Percentiles rank a stretch among this genome's conserved stretches.
These are phyloP conservation scores for Starmerella geochares DNA, from an alignment of 805 yeast genomes.

Conservation along the genomic window DNA sequence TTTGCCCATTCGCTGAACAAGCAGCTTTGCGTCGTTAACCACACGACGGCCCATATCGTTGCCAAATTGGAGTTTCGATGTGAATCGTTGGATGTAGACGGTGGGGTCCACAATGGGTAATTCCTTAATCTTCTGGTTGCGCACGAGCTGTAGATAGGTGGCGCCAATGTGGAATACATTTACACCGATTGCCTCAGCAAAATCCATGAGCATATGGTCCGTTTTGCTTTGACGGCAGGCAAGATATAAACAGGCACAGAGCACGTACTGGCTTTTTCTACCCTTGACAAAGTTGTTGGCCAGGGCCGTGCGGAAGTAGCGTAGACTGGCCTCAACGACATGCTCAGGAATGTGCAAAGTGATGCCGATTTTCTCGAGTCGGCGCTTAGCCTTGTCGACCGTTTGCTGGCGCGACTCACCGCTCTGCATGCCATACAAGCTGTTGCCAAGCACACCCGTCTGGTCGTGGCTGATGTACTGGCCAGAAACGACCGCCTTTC, in stretches of 20 bases:
- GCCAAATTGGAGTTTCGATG: slow-evolving; percentile 77
- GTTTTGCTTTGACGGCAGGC: slow-evolving; percentile 89
- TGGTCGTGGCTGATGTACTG: slow-evolving; percentile 86
- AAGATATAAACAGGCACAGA: slow-evolving; percentile 87
- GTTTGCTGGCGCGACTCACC: slow-evolving; percentile 83
- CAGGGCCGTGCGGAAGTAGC: slow-evolving; percentile 82
- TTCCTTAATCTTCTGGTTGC: slow-evolving; percentile 61
- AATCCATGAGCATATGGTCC: slow-evolving; percentile 92
- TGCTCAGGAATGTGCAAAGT: slow-evolving; percentile 73
- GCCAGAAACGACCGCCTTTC: slow-evolving; percentile 95
- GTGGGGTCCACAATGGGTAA: slow-evolving; percentile 92
- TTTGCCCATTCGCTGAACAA: slow-evolving; percentile 81
- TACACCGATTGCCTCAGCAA: slow-evolving; percentile 78
- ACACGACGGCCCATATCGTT: slow-evolving; percentile 51
- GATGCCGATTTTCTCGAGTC: slow-evolving; percentile 68
- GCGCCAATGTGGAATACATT: slow-evolving; percentile 94
- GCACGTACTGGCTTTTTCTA: slow-evolving; percentile 87
- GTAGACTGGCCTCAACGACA: slow-evolving; percentile 74
- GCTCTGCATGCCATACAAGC: slow-evolving; percentile 38
- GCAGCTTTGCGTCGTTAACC: slow-evolving; percentile 71
- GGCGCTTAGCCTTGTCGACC: slow-evolving; percentile 66
- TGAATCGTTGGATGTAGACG: slow-evolving; percentile 85
- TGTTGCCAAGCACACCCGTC: slow-evolving; percentile 53
- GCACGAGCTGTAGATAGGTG: slow-evolving; percentile 87
- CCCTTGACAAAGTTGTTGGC: slow-evolving; percentile 91